Evolutionary conservation across 1,284 basidiomycete species (phyloP), one percentile per base, ranked within the genome.

Genomic region (Puccinia coronata): DNA sequence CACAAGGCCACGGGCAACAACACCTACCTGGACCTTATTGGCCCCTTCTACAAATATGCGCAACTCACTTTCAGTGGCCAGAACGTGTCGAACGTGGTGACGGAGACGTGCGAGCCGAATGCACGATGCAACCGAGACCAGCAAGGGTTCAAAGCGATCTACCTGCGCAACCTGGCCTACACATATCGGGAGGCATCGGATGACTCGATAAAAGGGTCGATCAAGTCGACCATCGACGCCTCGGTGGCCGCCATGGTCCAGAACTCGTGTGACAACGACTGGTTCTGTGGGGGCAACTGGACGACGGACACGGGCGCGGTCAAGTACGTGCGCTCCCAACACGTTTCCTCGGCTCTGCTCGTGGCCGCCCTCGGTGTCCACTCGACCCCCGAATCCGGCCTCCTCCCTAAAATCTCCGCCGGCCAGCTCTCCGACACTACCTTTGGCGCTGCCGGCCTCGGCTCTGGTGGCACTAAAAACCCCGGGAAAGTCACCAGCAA

Each of bases 311-410:
- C 55, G 3, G 55, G 49, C 20, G 71, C 79, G 0, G 51, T 81
- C 25, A 81, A 81, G 49, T 81, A 81, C 73, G 71, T 81, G 9
- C 79, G 79, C 11, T 73, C 69, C 34, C 79, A 81, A n/a, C 79
- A 81, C 61, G 79, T 81, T 39, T 65, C 70, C 23, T 25, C 79
- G 2, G 70, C 79, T 5, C 59, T 81, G 4, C 49, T 81, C 14
- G 79, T 81, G 5, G 71, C 79, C 34, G 71, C 71, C 28, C 34
- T 81, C 1, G 79, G 79, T 2, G 47, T 81, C 14, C 71, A 74
- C 36, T 20, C 59, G 47, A 67, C 14, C 23, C 47, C 39, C 6
- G 34, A 59, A 20, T 39, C n/a, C 47, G 74, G 74, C 31, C 61
- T 77, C 20, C 25, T 77, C 20, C 47, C 77, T 2, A 79, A 79